phyloP scores from a whole-genome alignment of 2,329 filamentous ascomycete genomes.

The Trichothecium sympodiale region DNA sequence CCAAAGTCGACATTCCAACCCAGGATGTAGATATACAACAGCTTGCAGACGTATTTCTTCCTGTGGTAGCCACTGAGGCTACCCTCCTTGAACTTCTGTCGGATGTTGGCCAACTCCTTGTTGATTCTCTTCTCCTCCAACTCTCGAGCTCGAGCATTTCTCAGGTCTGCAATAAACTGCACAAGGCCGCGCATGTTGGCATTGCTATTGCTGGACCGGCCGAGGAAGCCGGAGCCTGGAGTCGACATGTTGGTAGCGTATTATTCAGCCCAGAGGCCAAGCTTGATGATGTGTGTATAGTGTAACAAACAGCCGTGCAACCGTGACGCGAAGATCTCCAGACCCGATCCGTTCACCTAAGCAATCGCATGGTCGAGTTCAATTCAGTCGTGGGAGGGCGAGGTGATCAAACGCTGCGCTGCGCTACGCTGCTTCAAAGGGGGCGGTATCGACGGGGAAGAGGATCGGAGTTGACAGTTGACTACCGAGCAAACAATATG shows the following conservation, averaged over 20 bases:
- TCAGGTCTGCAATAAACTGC: slow-evolving; percentile 93
- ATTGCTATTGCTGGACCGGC: slow-evolving; percentile 53
- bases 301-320: neutral
- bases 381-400: neutral
- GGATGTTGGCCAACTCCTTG: slow-evolving; percentile 97
- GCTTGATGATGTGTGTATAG: neutral
- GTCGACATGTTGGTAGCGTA: slow-evolving; percentile 36
- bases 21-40: slow-evolving; percentile 97
- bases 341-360: neutral
- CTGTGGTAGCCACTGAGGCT: slow-evolving; percentile 93
- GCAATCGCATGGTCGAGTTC: neutral
- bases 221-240: slow-evolving; percentile 49
- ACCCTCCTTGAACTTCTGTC: slow-evolving; percentile 95
- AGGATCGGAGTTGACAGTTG: no score
- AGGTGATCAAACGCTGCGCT: no score
- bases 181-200: slow-evolving; percentile 75
- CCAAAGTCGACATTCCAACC: slow-evolving; percentile 99
- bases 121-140: slow-evolving; percentile 99
- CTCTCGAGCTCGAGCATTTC: slow-evolving; percentile 89
- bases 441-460: no score
- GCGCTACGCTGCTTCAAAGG: no score
- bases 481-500: no score
- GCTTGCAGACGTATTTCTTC: slow-evolving; percentile 99
- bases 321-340: neutral
- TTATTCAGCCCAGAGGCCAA: neutral